Evolutionary conservation across 1,284 basidiomycete genomes (phyloP).

Genomic region (Microbotryomycetes sp.): DNA sequence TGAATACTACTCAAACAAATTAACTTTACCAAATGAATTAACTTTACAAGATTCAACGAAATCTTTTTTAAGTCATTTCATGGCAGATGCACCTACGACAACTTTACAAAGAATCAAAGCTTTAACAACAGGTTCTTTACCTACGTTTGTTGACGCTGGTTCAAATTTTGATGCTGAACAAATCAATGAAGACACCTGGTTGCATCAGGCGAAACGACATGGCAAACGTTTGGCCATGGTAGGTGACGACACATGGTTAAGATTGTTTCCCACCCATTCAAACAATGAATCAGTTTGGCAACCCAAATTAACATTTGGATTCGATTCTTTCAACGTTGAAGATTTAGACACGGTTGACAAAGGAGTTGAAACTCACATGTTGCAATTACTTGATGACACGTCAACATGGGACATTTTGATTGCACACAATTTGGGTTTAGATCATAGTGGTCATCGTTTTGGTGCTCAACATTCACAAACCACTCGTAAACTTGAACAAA

Average conservation of each 20-base stretch:
- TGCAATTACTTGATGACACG: slow-evolving; percentile 59
- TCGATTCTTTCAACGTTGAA: slow-evolving; percentile 97
- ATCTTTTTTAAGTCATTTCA: slow-evolving; percentile 81
- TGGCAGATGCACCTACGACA: slow-evolving; percentile 90
- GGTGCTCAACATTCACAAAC: slow-evolving; percentile 83
- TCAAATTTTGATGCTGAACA: slow-evolving; percentile 60
- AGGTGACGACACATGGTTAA: slow-evolving; percentile 96
- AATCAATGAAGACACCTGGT: slow-evolving; percentile 70
- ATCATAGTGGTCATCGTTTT: slow-evolving; percentile 91
- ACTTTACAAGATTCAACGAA: slow-evolving; percentile 56
- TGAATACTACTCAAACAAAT: slow-evolving; percentile 64
- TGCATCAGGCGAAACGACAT: slow-evolving; percentile 43
- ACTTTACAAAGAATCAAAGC: slow-evolving; percentile 94
- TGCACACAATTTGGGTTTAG: slow-evolving; percentile 94
- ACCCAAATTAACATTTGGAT: slow-evolving; percentile 40
- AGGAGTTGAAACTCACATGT: slow-evolving; percentile 76
- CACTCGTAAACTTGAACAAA: slow-evolving; percentile 75
- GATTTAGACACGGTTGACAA: slow-evolving; percentile 93
- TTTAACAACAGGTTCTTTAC: slow-evolving; percentile 88
- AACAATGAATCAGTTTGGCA: slow-evolving; percentile 54
- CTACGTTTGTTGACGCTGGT: slow-evolving; percentile 91
- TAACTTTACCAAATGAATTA: slow-evolving; percentile 70
- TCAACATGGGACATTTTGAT: slow-evolving; percentile 73
- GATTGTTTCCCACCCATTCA: slow-evolving; percentile 75
- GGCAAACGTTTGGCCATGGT: slow-evolving; percentile 65